phyloP scores from a whole-genome alignment of 371 early-diverging fungal species.

The Apophysomyces elegans region DNA sequence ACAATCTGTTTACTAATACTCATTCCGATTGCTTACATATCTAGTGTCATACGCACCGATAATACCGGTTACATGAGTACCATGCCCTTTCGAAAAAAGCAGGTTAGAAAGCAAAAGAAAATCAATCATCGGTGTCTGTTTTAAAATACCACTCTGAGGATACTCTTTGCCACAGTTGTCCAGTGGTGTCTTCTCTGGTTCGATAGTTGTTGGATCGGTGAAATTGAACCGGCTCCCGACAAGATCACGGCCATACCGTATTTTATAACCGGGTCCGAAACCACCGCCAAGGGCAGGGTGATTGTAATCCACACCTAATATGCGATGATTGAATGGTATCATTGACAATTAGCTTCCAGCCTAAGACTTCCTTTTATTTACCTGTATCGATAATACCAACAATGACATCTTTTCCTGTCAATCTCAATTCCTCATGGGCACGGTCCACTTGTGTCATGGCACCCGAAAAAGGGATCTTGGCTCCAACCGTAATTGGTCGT shows the following conservation, averaged over 20 bases:
- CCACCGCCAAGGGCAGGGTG: constrained; percentile 76
- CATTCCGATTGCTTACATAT: constrained; percentile 23
- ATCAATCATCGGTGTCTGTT: not conserved
- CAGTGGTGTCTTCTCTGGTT: constrained; percentile 40
- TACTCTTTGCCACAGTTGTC: constrained; percentile 47
- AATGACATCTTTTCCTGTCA: constrained; percentile 67
- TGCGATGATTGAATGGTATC: constrained; percentile 21
- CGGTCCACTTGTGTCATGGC: constrained; percentile 64
- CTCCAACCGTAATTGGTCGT: not conserved
- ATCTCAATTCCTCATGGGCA: constrained; percentile 46
- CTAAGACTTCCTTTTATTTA: constrained; percentile 6
- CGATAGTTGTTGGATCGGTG: constrained; percentile 20
- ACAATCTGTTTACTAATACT: not conserved
- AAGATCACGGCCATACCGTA: constrained; percentile 63
- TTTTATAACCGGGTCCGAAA: constrained; percentile 62
- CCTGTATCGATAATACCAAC: constrained; percentile 76
- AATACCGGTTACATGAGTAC: constrained; percentile 72
- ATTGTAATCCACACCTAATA: constrained; percentile 56
- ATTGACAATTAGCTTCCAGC: constrained; percentile 17
- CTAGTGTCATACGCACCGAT: constrained; percentile 57
- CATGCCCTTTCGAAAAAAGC: constrained; percentile 38
- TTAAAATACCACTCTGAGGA: constrained; percentile 15
- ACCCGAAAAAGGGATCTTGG: constrained; percentile 19
- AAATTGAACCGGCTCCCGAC: constrained; percentile 35
- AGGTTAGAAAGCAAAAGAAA: not conserved